These are phyloP conservation scores for Penicillium desertorum DNA, from an alignment of 495 filamentous ascomycete species.

Conservation along the genomic window DNA sequence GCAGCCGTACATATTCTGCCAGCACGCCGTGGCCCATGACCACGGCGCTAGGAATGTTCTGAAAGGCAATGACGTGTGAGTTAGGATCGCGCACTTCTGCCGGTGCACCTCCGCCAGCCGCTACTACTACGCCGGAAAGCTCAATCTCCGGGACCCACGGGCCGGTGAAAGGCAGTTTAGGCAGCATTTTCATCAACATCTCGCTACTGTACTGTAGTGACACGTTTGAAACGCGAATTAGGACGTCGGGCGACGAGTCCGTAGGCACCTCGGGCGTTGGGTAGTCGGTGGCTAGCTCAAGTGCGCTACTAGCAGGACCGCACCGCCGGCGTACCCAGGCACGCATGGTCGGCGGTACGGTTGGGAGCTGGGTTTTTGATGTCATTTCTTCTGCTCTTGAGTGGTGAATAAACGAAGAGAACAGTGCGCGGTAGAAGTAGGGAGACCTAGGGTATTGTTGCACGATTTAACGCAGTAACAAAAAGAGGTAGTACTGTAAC, in stretches of 20 bases:
- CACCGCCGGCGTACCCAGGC: neutral
- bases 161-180: constrained; percentile 14
- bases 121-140: constrained; percentile 21
- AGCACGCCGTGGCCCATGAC: constrained; percentile 19
- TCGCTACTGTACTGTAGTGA: constrained; percentile 18
- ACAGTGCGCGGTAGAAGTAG: neutral
- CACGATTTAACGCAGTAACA: too few species aligned
- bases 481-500: too few species aligned
- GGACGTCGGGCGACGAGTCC: constrained; percentile 8
- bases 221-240: constrained; percentile 26
- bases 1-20: constrained; percentile 20
- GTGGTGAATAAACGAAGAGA: neutral
- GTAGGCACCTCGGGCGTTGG: neutral
- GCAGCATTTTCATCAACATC: constrained; percentile 13
- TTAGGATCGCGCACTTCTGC: constrained; percentile 16
- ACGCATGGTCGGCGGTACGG: neutral
- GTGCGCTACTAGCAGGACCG: neutral
- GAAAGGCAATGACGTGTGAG: constrained; percentile 19
- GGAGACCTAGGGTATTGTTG: too few species aligned
- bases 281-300: neutral
- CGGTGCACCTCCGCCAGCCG: constrained; percentile 15
- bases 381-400: neutral
- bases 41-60: constrained; percentile 12
- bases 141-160: constrained; percentile 24
- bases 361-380: neutral